These are phyloP conservation scores for Cicer judaicum DNA, from an alignment of 306 rosid species.

Conservation along the genomic window DNA sequence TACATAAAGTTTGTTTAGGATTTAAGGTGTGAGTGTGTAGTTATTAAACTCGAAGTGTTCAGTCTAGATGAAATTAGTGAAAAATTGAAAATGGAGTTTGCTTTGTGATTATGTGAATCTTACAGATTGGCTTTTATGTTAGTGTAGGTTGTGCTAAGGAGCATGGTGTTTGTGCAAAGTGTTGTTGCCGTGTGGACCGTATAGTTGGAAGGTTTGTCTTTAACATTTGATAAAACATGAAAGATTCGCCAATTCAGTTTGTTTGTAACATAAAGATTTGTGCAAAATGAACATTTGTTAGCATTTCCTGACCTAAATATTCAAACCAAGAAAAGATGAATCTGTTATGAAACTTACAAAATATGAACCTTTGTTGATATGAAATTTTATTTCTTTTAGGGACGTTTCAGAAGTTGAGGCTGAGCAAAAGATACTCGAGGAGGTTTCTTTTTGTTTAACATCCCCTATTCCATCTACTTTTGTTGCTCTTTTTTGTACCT, in stretches of 20 bases:
- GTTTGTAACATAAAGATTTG: slow-evolving; percentile 34
- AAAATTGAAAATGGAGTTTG: slow-evolving; percentile 7
- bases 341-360: background rate
- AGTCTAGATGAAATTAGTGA: slow-evolving; percentile 13
- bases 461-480: background rate
- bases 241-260: slow-evolving; percentile 35
- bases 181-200: slow-evolving; percentile 61
- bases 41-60: background rate
- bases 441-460: slow-evolving; percentile 52
- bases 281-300: slow-evolving; percentile 2
- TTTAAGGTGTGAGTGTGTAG: background rate
- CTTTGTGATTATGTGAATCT: slow-evolving; percentile 8
- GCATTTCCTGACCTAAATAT: slow-evolving; percentile 12
- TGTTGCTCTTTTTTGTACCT: background rate
- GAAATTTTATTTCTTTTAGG: slow-evolving; percentile 47
- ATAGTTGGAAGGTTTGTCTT: slow-evolving; percentile 78
- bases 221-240: slow-evolving; percentile 26
- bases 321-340: background rate
- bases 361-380: slow-evolving; percentile 18
- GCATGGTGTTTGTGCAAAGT: slow-evolving; percentile 87
- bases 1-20: background rate
- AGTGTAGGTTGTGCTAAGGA: slow-evolving; percentile 85
- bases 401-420: slow-evolving; percentile 85
- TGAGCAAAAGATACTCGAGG: slow-evolving; percentile 83
- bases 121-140: slow-evolving; percentile 43